Evolutionary conservation across 495 filamentous ascomycete species (phyloP), one percentile per base, ranked within the genome.

Genomic region (Cercophora samala): DNA sequence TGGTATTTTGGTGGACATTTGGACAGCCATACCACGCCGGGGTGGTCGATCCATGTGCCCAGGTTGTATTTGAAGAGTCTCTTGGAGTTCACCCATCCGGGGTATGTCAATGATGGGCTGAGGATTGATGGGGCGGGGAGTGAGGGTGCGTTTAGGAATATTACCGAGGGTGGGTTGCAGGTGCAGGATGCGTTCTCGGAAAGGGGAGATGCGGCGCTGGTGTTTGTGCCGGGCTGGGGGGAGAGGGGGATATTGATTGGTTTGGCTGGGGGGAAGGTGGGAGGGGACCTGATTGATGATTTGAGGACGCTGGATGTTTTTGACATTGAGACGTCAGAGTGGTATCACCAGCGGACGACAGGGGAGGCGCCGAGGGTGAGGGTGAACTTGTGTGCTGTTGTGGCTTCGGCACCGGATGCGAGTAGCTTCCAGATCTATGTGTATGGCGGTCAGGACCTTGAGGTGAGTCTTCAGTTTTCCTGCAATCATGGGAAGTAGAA

Each of bases 1-100:
- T 93, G 84, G 80, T 92, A 91, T 73, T 93, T 93, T 75, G 90
- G 89, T 26, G 90, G 90, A 0, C 90, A 92, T 74, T 75, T 89
- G 18, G 90, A 93, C 73, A 75, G 77, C 61, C 84, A 82, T 53
- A 93, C 90, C 1, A 90, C 89, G 0, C 77, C 79, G 9, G 89
- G 89, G n/a, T 92, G 89, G 90, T 85, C 84, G 32, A 79, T 83
- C 42, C 79, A 84, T 64, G 80, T 84, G n/a, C 68, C 73, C 0
- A 82, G 89, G 4, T 75, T 89, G 5, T 93, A 92, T 72, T 77
- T 93, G 25, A 91, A 89, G 76, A 89, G 86, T 64, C 74, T 93
- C 4, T 73, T 92, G n/a, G 89, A 93, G 69, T 93, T 88, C 69
- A 91, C 89, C 0, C 88, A 88, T 66, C 89, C 89, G 1, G 87